Base-by-base conservation (phyloP, 2,329 filamentous ascomycete genomes). In the Endoconidiophora polonica region DNA sequence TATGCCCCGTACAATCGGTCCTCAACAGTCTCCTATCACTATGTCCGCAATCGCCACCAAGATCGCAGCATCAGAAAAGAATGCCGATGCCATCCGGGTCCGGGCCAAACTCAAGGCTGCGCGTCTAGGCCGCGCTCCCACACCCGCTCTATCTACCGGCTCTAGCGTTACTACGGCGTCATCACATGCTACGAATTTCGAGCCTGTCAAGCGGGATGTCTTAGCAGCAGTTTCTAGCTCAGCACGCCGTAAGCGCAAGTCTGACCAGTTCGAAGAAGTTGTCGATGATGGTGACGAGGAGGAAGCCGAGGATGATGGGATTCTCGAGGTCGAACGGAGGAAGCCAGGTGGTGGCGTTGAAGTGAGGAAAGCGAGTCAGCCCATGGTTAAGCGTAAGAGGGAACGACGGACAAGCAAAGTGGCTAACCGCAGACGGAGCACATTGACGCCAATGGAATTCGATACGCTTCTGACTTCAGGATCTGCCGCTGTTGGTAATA, bases 391-490 rank as follows among this genome's bases (percentile, higher is more conserved):
- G 61, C 66, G 72, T 29, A 74, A 74, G 59, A 66, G 71, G 40
- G 75, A 68, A 58, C 68, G 63, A 61, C 72, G 66, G 60, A 69
- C 62, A 58, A 77, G 60, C 62, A 80, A 67, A 66, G 68, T 62
- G 6, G 69, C 76, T 2, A 80, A 73, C 53, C 68, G 82, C 59
- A 71, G 83, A 59, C 73, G 84, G 61, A 86, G 81, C 58, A 88
- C 83, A 18, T 66, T 90, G 29, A 86, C 76, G 58, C 78, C 81
- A 2, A 81, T 81, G 69, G 84, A 90, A 63, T 64, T 88, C 59
- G 74, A 83, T 20, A 42, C 44, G 33, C 44, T 50, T 23, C 38
- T 50, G 16, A 43, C 29, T 18, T 36, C 37, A 29, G 46, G 46
- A 39, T 42, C 38, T 1, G 20, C 24, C 16, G 12, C 12, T 33